Evolutionary conservation across 164 flowering plant genomes (phyloP).

Genomic region (Kingdonia uniflora): DNA sequence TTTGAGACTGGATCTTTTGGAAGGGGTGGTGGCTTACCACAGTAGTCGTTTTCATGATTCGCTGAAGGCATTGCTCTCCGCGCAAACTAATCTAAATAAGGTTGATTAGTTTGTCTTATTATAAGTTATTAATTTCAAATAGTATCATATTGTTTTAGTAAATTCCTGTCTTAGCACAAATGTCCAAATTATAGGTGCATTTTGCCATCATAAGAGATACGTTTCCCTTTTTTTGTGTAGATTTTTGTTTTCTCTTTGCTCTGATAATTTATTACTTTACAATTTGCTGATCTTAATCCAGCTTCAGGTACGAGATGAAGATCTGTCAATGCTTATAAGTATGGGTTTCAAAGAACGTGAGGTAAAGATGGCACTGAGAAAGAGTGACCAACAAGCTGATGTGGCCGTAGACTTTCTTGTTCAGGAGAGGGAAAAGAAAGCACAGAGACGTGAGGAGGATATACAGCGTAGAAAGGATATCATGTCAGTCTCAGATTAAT

Average conservation of each 20-base stretch:
- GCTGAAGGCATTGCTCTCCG: constrained; percentile 42
- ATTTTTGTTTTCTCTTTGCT: background rate
- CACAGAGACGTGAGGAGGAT: constrained; percentile 41
- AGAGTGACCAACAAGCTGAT: constrained; percentile 57
- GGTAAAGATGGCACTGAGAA: constrained; percentile 71
- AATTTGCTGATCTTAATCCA: constrained; percentile 18
- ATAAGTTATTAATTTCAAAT: background rate
- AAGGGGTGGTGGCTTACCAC: constrained; percentile 90
- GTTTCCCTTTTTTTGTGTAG: too few species aligned
- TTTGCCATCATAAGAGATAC: too few species aligned
- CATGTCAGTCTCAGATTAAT: constrained; percentile 17
- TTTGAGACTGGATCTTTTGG: constrained; percentile 80
- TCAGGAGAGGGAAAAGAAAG: constrained; percentile 49
- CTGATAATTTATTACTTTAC: background rate
- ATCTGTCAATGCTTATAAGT: constrained; percentile 57
- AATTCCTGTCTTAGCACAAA: too few species aligned
- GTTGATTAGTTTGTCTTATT: constrained; percentile 15
- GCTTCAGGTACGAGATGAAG: constrained; percentile 87
- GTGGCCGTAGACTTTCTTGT: constrained; percentile 61
- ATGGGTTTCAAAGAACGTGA: constrained; percentile 75
- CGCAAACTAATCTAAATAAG: constrained; percentile 54
- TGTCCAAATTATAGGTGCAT: too few species aligned
- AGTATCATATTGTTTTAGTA: too few species aligned
- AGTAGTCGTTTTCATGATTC: constrained; percentile 48
- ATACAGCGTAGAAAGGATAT: constrained; percentile 43